Base-by-base conservation (phyloP, 1,284 basidiomycete genomes). In the Apiotrichum mycotoxinovorans region DNA sequence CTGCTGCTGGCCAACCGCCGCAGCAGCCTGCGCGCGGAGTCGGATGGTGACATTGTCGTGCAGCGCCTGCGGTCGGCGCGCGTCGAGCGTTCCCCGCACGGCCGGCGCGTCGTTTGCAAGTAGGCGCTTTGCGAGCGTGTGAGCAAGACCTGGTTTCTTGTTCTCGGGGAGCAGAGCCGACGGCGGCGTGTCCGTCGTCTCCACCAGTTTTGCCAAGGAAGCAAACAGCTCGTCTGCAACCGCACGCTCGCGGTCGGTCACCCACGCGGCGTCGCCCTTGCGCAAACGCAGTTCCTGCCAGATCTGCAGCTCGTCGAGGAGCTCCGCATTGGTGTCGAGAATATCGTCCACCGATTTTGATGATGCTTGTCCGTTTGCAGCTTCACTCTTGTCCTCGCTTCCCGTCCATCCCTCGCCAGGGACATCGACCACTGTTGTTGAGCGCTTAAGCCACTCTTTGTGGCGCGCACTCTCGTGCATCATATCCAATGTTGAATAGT, bases 81-180 rank as follows among this genome's bases (percentile, higher is more conserved):
- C 69, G 57, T 75, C 72, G 9, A 74, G 64, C 12, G 67, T 74
- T 12, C 73, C 73, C 4, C 73, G 68, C 15, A 73, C 63, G 20
- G 57, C 44, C 3, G 73, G 72, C 2, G 58, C 56, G 18, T 53
- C 51, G 54, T 52, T 63, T 37, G 58, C 37, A 3, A 63, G 43
- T 27, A 63, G 40, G 1, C 58, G 52, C 14, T 58, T 43, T 1
- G 69, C 65, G 5, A 71, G 59, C 1, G 56, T 51, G 54, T 73
- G 71, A 2, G 72, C 72, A n/a, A 67, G 47, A n/a, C 70, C 70
- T 2, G 52, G 2, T 26, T 50, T 35, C 5, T 14, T 14, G n/a
- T 23, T 25, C 14, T 27, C 38, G 10, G 44, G 52, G 11, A 62
- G 20, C 10, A 62, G 49, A 2, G 57, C 47, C 3, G 60, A 54